Conservation (phyloP, 768 basidiomycete genomes). For the Naematelia aurantialba region DNA sequence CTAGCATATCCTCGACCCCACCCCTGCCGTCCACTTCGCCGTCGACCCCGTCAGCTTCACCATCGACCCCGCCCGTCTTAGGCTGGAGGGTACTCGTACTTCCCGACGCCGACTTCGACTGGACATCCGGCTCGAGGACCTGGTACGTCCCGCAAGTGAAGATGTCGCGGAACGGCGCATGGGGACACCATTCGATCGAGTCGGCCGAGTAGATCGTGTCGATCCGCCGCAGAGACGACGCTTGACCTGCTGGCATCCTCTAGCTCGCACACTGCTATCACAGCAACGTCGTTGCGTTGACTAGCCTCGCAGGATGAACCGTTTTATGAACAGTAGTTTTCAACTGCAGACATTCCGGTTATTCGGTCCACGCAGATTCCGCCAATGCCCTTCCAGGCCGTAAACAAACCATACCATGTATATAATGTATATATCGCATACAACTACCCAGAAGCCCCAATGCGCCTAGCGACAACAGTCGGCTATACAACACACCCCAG, state of each 20-base stretch:
- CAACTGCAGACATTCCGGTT: not conserved
- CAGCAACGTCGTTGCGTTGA: too few relatives aligned
- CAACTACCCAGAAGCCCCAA: too few relatives aligned
- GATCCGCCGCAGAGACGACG: slow-evolving; percentile 21
- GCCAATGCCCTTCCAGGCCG: too few relatives aligned
- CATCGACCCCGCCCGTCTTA: too few relatives aligned
- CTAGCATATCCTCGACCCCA: not conserved
- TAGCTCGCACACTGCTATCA: too few relatives aligned
- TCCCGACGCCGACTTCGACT: not conserved
- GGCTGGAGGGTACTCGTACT: not conserved
- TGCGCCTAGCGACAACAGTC: too few relatives aligned
- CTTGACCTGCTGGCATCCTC: not conserved
- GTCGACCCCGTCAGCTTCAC: too few relatives aligned
- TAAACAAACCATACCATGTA: too few relatives aligned
- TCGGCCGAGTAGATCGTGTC: slow-evolving; percentile 85
- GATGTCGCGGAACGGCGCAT: slow-evolving; percentile 58
- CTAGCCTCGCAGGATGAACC: too few relatives aligned
- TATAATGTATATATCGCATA: too few relatives aligned
- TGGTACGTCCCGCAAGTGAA: slow-evolving; percentile 92
- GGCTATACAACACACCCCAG: not conserved
- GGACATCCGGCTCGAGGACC: slow-evolving; percentile 56
- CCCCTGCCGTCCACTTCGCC: slow-evolving; percentile 3
- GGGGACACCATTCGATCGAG: slow-evolving; percentile 85
- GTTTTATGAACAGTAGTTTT: not conserved
- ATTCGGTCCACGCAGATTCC: too few relatives aligned